A percentile compares a stretch with the other conserved stretches of the same genome.
Evolutionary conservation across 345 rosid genomes (phyloP).

Genomic region (Sisymbrium irio): DNA sequence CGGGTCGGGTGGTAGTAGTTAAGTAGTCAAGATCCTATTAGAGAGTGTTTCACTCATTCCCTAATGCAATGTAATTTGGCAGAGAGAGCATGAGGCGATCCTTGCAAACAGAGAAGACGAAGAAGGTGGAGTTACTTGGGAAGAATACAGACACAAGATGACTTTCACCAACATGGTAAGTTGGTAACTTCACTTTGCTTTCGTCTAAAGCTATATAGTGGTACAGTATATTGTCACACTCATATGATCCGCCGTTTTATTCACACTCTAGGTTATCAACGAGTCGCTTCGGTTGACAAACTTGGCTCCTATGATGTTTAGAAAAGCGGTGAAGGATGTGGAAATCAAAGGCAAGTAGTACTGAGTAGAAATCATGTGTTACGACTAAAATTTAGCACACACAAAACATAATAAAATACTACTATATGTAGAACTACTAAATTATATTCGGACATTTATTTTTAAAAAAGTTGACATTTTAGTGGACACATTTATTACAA

Average conservation of each 20-base stretch:
- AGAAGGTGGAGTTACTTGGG: constrained; percentile 25
- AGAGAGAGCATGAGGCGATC: constrained; percentile 47
- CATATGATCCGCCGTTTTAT: not conserved
- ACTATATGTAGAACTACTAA: too few species aligned
- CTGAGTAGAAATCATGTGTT: not conserved
- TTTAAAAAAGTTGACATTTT: not conserved
- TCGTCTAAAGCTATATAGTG: not conserved
- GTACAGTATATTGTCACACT: not conserved
- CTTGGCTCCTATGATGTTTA: constrained; percentile 33
- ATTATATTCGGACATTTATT: too few species aligned
- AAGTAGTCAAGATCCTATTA: not conserved
- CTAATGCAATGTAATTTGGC: not conserved
- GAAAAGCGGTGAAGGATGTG: constrained; percentile 40
- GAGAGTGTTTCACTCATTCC: not conserved
- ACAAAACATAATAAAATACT: too few species aligned
- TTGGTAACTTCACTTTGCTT: constrained; percentile 24
- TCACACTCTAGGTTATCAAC: constrained; percentile 41
- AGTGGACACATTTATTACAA: not conserved
- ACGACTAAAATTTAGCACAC: too few species aligned
- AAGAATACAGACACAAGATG: constrained; percentile 34
- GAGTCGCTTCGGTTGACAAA: constrained; percentile 46
- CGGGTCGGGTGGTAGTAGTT: not conserved
- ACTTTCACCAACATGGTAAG: constrained; percentile 23
- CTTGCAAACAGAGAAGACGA: constrained; percentile 6
- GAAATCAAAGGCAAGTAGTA: constrained; percentile 25